A percentile compares a stretch with the other conserved stretches of the same genome.
phyloP scores from a whole-genome alignment of 352 stramenopile genomes.

The Pythium rhizo-oryzae region DNA sequence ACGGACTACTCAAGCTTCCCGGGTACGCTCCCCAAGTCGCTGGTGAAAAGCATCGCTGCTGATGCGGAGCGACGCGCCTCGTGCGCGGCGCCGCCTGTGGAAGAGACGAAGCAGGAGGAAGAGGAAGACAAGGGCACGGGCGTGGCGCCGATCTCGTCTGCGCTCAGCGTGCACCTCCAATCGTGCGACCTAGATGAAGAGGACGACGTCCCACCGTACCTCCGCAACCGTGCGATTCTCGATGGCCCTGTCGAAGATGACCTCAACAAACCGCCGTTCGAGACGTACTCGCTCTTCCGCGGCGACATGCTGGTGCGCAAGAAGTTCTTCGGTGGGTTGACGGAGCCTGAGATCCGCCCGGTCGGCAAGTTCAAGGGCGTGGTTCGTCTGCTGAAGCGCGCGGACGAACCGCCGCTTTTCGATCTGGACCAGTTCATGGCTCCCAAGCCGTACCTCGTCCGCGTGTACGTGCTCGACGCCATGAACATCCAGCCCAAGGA shows the following conservation, averaged over 20 bases:
- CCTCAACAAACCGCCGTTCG: conserved; percentile 73
- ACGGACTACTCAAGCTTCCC: conserved; percentile 67
- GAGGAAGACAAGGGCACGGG: conserved; percentile 19
- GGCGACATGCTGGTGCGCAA: conserved; percentile 46
- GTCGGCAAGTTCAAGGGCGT: conserved; percentile 92
- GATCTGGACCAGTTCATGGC: conserved; percentile 75
- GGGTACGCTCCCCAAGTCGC: conserved; percentile 34
- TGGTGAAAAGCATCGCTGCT: background rate
- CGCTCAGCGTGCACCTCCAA: conserved; percentile 21
- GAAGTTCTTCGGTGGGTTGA: conserved; percentile 36
- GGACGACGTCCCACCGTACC: conserved; percentile 70
- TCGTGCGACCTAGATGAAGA: conserved; percentile 49
- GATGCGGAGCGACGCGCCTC: conserved; percentile 2
- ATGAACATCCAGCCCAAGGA: conserved; percentile 84
- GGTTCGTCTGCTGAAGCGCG: conserved; percentile 75
- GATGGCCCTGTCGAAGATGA: conserved; percentile 65
- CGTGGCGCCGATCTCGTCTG: conserved; percentile 5
- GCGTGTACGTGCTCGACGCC: conserved; percentile 88
- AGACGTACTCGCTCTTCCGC: conserved; percentile 76
- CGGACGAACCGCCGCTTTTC: conserved; percentile 73
- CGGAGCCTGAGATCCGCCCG: conserved; percentile 40
- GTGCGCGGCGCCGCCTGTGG: background rate
- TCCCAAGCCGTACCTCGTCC: conserved; percentile 79
- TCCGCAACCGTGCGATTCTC: conserved; percentile 58
- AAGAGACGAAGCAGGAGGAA: conserved; percentile 19